A percentile compares a stretch with the other conserved stretches of the same genome.
Evolutionary conservation across 768 basidiomycete genomes (phyloP).

Genomic region (Lentinula boryana): DNA sequence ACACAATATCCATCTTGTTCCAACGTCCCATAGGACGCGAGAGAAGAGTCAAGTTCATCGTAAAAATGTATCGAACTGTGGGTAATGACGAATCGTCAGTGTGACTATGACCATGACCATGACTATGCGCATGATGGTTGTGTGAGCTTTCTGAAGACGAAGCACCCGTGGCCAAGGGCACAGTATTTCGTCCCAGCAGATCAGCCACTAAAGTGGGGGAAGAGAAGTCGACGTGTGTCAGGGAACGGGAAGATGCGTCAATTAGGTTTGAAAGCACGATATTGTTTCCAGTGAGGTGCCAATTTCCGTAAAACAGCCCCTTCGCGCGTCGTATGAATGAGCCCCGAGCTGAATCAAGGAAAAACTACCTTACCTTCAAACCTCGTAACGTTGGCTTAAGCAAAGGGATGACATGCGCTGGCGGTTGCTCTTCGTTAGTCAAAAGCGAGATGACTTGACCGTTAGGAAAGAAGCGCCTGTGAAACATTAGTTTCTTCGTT

Average conservation of each 20-base stretch:
- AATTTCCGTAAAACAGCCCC: constrained; percentile 70
- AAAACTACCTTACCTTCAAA: constrained; percentile 51
- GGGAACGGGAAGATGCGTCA: constrained; percentile 32
- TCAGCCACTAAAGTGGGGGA: not conserved
- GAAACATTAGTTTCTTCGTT: not conserved
- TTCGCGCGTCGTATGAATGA: constrained; percentile 19
- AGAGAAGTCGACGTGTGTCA: not conserved
- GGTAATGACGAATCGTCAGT: constrained; percentile 10
- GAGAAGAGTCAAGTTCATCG: constrained; percentile 63
- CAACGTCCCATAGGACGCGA: constrained; percentile 81
- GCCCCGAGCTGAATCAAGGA: not conserved
- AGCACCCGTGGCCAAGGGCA: not conserved
- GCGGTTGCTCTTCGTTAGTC: constrained; percentile 70
- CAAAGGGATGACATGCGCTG: constrained; percentile 66
- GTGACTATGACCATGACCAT: not conserved
- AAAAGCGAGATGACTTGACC: constrained; percentile 84
- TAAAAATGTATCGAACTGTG: constrained; percentile 54
- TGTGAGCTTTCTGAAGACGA: not conserved
- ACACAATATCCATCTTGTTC: constrained; percentile 72
- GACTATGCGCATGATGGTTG: not conserved
- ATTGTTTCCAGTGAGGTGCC: constrained; percentile 59
- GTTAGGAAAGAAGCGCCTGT: constrained; percentile 80
- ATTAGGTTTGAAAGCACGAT: constrained; percentile 60
- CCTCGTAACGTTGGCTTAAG: constrained; percentile 65
- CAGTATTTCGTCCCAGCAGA: not conserved